Evolutionary conservation across 352 stramenopile species (phyloP).

Genomic region (Pilasporangium apinafurcum): DNA sequence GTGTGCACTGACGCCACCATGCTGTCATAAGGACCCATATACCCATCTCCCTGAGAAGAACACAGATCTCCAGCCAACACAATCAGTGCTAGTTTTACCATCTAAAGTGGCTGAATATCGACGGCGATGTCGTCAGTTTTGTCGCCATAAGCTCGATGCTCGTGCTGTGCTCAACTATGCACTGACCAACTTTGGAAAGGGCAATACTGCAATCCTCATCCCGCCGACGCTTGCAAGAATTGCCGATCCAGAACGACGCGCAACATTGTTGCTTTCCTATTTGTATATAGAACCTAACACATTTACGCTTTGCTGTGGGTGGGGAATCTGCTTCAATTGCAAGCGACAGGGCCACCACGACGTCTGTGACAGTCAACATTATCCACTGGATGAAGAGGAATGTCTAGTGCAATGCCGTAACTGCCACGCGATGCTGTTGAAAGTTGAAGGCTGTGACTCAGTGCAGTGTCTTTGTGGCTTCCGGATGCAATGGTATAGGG

Average conservation of each 20-base stretch:
- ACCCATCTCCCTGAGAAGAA: not conserved
- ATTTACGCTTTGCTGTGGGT: not conserved
- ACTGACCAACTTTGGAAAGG: not conserved
- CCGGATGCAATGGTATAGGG: not conserved
- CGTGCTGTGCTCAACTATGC: not conserved
- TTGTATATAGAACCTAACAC: not conserved
- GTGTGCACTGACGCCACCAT: not conserved
- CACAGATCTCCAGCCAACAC: not conserved
- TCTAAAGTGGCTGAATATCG: not conserved
- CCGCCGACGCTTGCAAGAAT: not conserved
- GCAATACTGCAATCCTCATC: not conserved
- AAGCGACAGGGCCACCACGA: not conserved
- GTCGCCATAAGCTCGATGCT: not conserved
- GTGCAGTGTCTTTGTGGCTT: not conserved
- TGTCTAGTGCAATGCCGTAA: not conserved
- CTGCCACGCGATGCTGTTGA: not conserved
- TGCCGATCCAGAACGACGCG: not conserved
- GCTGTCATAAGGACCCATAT: not conserved
- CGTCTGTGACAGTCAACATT: not conserved
- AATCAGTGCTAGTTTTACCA: not conserved
- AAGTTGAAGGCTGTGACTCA: not conserved
- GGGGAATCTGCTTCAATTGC: not conserved
- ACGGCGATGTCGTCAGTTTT: not conserved
- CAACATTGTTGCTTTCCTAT: not conserved
- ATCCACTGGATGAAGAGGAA: not conserved